Evolutionary conservation across 495 filamentous ascomycete genomes (phyloP).

Genomic region (Penicillium diatomitis): DNA sequence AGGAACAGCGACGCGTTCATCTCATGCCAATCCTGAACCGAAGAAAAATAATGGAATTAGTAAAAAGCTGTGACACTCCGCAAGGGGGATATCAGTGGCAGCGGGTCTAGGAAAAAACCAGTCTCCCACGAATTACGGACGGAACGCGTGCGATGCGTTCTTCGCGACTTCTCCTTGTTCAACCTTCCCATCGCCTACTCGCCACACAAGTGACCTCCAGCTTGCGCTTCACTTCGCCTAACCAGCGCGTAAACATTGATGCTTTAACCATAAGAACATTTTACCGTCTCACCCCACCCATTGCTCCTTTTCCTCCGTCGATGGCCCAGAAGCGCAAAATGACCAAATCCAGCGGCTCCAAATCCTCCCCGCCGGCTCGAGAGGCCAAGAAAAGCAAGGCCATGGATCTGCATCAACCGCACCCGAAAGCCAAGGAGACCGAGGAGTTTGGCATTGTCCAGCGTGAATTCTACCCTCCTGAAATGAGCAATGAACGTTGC

Average conservation of each 20-base stretch:
- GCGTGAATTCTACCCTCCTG: slow-evolving; percentile 73
- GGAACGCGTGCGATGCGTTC: too few species aligned
- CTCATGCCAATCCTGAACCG: background rate
- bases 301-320: background rate
- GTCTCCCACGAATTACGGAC: too few species aligned
- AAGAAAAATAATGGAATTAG: too few species aligned
- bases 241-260: too few species aligned
- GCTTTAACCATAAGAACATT: background rate
- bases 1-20: slow-evolving; percentile 7
- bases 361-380: slow-evolving; percentile 3
- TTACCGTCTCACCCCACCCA: background rate
- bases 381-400: slow-evolving; percentile 14
- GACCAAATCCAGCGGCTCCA: slow-evolving; percentile 1
- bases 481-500: slow-evolving; percentile 73
- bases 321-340: slow-evolving; percentile 27
- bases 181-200: too few species aligned
- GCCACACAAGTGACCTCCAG: too few species aligned
- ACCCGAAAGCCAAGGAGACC: slow-evolving; percentile 36
- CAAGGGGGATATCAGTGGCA: too few species aligned
- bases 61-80: too few species aligned
- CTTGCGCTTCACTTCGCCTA: too few species aligned
- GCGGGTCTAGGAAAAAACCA: too few species aligned
- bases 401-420: slow-evolving; percentile 16
- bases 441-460: slow-evolving; percentile 64
- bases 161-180: too few species aligned